A percentile compares a stretch with the other conserved stretches of the same genome.
Conservation (phyloP, 768 basidiomycete genomes). For the Leccinum imitatum region DNA sequence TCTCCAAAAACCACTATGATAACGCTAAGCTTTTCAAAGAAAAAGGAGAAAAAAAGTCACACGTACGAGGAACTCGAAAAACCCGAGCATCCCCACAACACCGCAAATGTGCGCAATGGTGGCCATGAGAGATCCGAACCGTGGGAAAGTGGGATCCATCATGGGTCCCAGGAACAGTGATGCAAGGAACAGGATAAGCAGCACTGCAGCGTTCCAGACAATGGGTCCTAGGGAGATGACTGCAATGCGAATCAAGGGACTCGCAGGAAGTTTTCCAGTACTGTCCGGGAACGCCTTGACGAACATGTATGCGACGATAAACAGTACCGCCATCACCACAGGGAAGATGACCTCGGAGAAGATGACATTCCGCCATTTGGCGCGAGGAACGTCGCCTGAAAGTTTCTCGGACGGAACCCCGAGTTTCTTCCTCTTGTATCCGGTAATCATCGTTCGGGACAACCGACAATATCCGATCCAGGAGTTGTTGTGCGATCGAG, state of each 20-base stretch:
- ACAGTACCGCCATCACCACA: slow-evolving; percentile 78
- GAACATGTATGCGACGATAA: slow-evolving; percentile 89
- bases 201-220: slow-evolving; percentile 89
- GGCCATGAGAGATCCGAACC: slow-evolving; percentile 92
- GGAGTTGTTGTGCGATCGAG: slow-evolving; percentile 93
- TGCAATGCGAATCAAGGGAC: slow-evolving; percentile 88
- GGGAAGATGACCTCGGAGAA: slow-evolving; percentile 88
- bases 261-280: slow-evolving; percentile 64
- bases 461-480: slow-evolving; percentile 99
- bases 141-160: slow-evolving; percentile 77
- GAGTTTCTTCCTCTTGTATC: slow-evolving; percentile 98
- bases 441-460: slow-evolving; percentile 97
- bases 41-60: background rate
- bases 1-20: slow-evolving; percentile 86
- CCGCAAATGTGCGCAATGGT: slow-evolving; percentile 83
- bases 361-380: slow-evolving; percentile 87
- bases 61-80: slow-evolving; percentile 94
- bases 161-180: slow-evolving; percentile 93
- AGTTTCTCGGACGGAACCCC: slow-evolving; percentile 98
- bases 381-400: slow-evolving; percentile 92
- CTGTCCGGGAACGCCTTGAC: slow-evolving; percentile 80
- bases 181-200: slow-evolving; percentile 84
- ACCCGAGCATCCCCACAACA: slow-evolving; percentile 83
- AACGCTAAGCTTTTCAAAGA: slow-evolving; percentile 11
- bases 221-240: slow-evolving; percentile 93